Evolutionary conservation across 2,329 filamentous ascomycete genomes (phyloP), one percentile per base, ranked within the genome.

Genomic region (Coniochaeta hoffmannii): DNA sequence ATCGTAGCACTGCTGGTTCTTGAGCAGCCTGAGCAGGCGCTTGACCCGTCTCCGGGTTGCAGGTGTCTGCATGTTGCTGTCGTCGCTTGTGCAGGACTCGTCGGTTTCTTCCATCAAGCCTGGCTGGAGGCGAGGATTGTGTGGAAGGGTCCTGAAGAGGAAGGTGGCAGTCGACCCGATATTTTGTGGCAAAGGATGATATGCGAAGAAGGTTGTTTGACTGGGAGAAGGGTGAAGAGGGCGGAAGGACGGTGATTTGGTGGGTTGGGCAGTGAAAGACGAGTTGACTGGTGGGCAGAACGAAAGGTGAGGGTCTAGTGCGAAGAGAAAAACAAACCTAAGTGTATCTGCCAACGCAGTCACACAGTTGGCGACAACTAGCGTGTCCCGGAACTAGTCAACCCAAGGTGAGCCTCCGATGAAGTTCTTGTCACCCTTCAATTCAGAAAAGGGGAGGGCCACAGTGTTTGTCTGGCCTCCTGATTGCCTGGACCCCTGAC

Each of bases 11-110:
- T 62, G 60, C 1, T 56, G 55, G 8, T 57, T 55, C 24, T 55
- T 57, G 11, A 61, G 56, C 6, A 52, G 44, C 32, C 46, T 34
- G 14, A 61, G 54, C 49, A 62, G 32, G 34, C 56, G 56, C 28
- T 53, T 55, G 17, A 53, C 24, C 26, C 49, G 26, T 51, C 22
- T 51, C 12, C 41, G 41, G 22, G 41, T 46, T 15, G 41, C 19
- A 3, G 41, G 41, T 15, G 41, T 26, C 41, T 46, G 41, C 41
- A 46, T 46, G 38, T 9, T 26, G n/a, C n/a, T n/a, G n/a, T n/a
- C n/a, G 19, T 44, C 19, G 41, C 19, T n/a, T 28, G 41, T 12
- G 2, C 36, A 22, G 36, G n/a, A n/a, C n/a, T n/a, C n/a, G n/a
- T n/a, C n/a, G n/a, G 3, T 15, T n/a, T 6, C n/a, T 15, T 10